Evolutionary conservation across 2,329 filamentous ascomycete species (phyloP), one percentile per base, ranked within the genome.

Genomic region (Alternaria novae-zelandiae): DNA sequence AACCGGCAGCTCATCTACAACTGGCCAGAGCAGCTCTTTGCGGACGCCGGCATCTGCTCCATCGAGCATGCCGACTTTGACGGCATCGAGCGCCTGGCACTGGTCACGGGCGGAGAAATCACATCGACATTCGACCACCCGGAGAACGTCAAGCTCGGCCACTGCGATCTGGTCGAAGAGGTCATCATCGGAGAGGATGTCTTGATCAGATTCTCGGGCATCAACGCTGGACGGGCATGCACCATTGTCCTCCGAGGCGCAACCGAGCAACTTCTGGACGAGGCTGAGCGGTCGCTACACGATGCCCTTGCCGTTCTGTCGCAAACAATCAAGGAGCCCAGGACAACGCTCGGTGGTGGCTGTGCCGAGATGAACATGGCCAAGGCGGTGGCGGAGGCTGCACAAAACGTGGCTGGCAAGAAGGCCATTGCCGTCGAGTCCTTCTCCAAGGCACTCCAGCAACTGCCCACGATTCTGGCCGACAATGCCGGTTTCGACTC

Each of bases 1-100:
- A 99, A 99, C 88, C 88, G 96, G 73, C 96, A 99, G 82, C 89
- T 99, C 68, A 99, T 99, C 84, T 99, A 99, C 87, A 99, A 99
- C 87, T 99, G 96, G 96, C 96, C 96, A 6, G 96, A 99, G 83
- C 96, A 99, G 83, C 90, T 99, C 50, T 99, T 99, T 78, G 94
- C 95, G 36, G 96, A 99, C 80, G 95, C 94, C 8, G 96, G 96
- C 66, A 98, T 99, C 82, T 92, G 97, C 86, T 97, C 94, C 26
- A 99, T 99, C 73, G 96, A 99, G 85, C 96, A 99, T 81, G 96
- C 96, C 70, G 96, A 99, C 83, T 99, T 99, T 78, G 96, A 99
- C 79, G 96, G 96, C 69, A 96, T 99, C 70, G 96, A 99, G 86
- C 89, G 96, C 46, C 83, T 99, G 73, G 95, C 96, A 10, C 86